These are phyloP conservation scores for Exophiala sp. DNA, from an alignment of 2,329 filamentous ascomycete species.

Conservation along the genomic window DNA sequence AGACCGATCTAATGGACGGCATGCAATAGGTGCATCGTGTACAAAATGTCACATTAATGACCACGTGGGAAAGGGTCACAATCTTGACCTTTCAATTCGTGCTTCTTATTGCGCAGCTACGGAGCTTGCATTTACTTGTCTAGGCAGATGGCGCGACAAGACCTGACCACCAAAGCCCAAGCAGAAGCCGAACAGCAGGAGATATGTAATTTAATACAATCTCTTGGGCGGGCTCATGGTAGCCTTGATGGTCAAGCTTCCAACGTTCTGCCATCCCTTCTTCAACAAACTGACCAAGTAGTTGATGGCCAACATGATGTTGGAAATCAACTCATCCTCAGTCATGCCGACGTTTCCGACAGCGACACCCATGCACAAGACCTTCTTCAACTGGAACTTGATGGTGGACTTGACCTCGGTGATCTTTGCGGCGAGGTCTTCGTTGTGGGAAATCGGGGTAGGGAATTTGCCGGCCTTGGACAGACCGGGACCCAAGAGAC, in stretches of 20 bases:
- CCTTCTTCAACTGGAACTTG: slow-evolving; percentile 99
- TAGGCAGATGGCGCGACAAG: not conserved
- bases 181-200: slow-evolving; percentile 1
- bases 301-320: slow-evolving; percentile 99
- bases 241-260: slow-evolving; percentile 99
- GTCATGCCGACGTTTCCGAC: slow-evolving; percentile 98
- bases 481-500: slow-evolving; percentile 97
- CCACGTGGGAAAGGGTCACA: too few relatives aligned
- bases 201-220: slow-evolving; percentile 67
- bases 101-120: not conserved
- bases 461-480: slow-evolving; percentile 94
- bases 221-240: slow-evolving; percentile 98
- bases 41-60: too few relatives aligned
- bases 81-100: slow-evolving; percentile 5
- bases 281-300: slow-evolving; percentile 98
- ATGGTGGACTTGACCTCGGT: slow-evolving; percentile 99
- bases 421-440: slow-evolving; percentile 91
- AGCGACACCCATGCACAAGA: slow-evolving; percentile 98
- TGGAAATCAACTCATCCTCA: slow-evolving; percentile 89
- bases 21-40: slow-evolving; percentile 58
- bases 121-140: not conserved
- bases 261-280: slow-evolving; percentile 99
- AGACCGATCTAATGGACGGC: slow-evolving; percentile 82
- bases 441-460: slow-evolving; percentile 91
- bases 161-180: not conserved